These are phyloP conservation scores for Cyathus striatus DNA, from an alignment of 768 basidiomycete species.

Conservation along the genomic window DNA sequence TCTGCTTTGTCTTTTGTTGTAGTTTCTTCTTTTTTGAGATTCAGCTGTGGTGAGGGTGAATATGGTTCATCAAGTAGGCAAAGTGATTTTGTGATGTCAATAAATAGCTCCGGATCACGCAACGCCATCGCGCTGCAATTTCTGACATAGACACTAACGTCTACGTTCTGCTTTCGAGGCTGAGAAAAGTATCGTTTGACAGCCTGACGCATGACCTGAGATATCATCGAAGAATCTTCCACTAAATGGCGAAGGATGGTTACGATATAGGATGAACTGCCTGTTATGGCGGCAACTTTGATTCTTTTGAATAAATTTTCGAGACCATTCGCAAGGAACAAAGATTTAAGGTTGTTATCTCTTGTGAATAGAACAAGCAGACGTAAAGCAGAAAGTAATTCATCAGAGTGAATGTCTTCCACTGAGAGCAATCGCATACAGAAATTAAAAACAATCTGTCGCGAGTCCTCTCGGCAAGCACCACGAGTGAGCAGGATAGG, in stretches of 20 bases:
- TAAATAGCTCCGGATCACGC: constrained; percentile 73
- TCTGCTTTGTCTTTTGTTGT: constrained; percentile 29
- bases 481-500: constrained; percentile 51
- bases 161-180: constrained; percentile 61
- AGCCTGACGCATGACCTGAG: constrained; percentile 74
- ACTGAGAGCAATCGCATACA: constrained; percentile 67
- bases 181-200: constrained; percentile 78
- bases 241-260: constrained; percentile 90
- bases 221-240: constrained; percentile 66
- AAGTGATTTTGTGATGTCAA: constrained; percentile 63
- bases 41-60: constrained; percentile 50
- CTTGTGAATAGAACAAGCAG: constrained; percentile 83
- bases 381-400: constrained; percentile 76
- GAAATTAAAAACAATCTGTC: constrained; percentile 67
- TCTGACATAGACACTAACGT: constrained; percentile 69
- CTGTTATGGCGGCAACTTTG: constrained; percentile 51
- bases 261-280: constrained; percentile 78
- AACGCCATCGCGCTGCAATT: constrained; percentile 75
- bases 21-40: constrained; percentile 34
- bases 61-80: constrained; percentile 72
- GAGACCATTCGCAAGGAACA: constrained; percentile 71
- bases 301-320: constrained; percentile 61
- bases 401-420: constrained; percentile 66
- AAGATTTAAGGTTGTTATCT: constrained; percentile 55
- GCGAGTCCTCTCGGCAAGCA: constrained; percentile 56